Base-by-base conservation (phyloP, 2,329 filamentous ascomycete genomes). In the Uncinocarpus reesii region DNA sequence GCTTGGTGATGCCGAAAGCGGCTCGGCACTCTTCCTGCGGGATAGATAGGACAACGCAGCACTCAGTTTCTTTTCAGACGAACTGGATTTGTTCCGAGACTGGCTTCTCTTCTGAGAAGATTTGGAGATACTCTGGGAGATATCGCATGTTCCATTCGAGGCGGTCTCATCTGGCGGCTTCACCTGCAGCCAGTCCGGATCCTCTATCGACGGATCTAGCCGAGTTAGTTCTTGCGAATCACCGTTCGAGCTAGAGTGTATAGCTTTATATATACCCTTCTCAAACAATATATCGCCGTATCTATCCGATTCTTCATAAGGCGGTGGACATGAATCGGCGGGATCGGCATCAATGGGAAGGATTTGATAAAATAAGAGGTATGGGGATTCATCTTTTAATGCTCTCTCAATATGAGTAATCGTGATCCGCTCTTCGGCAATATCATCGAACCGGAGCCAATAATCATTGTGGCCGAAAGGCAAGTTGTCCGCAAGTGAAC, bases 281-380 rank as follows among this genome's bases (percentile, higher is more conserved):
- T 47, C 45, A 10, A 47, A 16, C 10, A 47, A 18, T 18, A 47
- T 15, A 15, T 29, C 45, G 10, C 35, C 24, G 28, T 47, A 47
- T 16, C 45, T 41, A 16, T 47, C 36, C 2, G 45, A 34, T 24
- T 48, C 46, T 13, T 44, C 42, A 20, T 45, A 45, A 4, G 50
- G 35, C 8, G 50, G 50, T 5, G 46, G 50, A 53, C 54, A 16
- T 58, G 59, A 58, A 32, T 62, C 58, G 4, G 60, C 61, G 15
- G 65, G 65, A 53, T 83, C 76, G 48, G 89, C 84, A 24, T 86
- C 79, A 59, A 93, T 87, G 0, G 90, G 89, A 24, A 93, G 78
- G 34, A 96, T 86, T 64, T 95, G 90, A 60, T 95, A 98, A 65
- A 96, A 96, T 0, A 98, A 72, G 5, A 96, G 76, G 62, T 96